phyloP scores from a whole-genome alignment of 768 basidiomycete species.

The Kwoniella bestiolae region DNA sequence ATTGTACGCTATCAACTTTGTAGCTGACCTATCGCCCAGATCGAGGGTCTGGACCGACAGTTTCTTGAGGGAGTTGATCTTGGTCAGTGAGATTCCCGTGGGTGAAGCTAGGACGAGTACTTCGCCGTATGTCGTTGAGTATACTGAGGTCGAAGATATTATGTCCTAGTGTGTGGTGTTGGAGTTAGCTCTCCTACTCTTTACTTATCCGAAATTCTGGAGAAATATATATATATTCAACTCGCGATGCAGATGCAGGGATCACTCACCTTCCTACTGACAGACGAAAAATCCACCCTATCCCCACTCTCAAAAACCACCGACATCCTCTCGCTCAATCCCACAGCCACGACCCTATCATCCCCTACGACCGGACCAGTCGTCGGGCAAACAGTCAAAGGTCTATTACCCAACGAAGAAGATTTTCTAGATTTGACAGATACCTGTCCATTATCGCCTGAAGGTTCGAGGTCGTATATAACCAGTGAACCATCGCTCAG shows the following conservation, averaged over 20 bases:
- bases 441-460: constrained; percentile 19
- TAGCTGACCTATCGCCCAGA: constrained; percentile 39
- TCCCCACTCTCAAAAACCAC: constrained; percentile 49
- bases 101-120: constrained; percentile 37
- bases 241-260: neutral
- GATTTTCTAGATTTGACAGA: constrained; percentile 33
- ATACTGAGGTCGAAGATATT: constrained; percentile 33
- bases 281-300: constrained; percentile 47
- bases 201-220: too few species aligned
- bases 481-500: constrained; percentile 50
- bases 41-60: constrained; percentile 52
- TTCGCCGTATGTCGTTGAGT: constrained; percentile 30
- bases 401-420: constrained; percentile 44
- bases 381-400: constrained; percentile 32
- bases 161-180: too few species aligned
- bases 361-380: constrained; percentile 10
- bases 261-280: constrained; percentile 44
- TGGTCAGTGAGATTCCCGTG: constrained; percentile 35
- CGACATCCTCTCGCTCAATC: constrained; percentile 49
- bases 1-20: constrained; percentile 25
- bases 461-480: constrained; percentile 35
- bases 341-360: constrained; percentile 43
- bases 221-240: neutral
- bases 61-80: constrained; percentile 50
- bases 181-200: too few species aligned